These are phyloP conservation scores for Apiospora aurea DNA, from an alignment of 2,329 filamentous ascomycete genomes.

Conservation along the genomic window DNA sequence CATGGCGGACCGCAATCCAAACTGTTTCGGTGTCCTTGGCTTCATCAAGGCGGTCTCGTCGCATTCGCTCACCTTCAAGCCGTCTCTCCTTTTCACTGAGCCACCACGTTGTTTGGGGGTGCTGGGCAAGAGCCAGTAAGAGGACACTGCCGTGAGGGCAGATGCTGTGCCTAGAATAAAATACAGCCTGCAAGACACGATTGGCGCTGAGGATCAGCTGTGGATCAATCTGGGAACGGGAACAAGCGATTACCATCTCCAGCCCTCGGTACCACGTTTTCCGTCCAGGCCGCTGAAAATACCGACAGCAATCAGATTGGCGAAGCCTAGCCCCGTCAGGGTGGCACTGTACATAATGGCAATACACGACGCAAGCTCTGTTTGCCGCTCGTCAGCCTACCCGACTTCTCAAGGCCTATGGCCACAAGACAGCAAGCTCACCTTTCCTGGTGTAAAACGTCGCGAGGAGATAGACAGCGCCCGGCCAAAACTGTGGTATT, in stretches of 20 bases:
- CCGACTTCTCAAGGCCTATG: not conserved
- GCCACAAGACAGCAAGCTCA: not conserved
- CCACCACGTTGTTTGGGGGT: constrained; percentile 49
- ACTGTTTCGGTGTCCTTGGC: constrained; percentile 40
- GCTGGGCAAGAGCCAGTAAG: constrained; percentile 47
- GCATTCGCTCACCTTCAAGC: constrained; percentile 49
- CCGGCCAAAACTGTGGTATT: constrained; percentile 40
- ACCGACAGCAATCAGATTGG: constrained; percentile 48
- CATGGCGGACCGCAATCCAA: constrained; percentile 49
- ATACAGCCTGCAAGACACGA: constrained; percentile 25
- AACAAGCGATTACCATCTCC: constrained; percentile 42
- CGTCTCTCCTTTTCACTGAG: constrained; percentile 52
- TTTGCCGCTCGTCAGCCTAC: not conserved
- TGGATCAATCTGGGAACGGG: not conserved
- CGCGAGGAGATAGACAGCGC: constrained; percentile 55
- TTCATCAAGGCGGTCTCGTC: constrained; percentile 42
- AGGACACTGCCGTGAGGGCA: constrained; percentile 31
- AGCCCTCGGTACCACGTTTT: constrained; percentile 43
- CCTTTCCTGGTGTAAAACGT: constrained; percentile 57
- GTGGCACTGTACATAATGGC: constrained; percentile 50
- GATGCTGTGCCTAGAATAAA: constrained; percentile 35
- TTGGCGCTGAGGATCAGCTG: not conserved
- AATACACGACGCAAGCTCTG: constrained; percentile 46
- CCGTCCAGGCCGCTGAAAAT: constrained; percentile 46
- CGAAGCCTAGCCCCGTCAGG: constrained; percentile 46